phyloP scores from a whole-genome alignment of 1,139 yeast genomes.

The Hyphopichia wangnamkhiaoensis region DNA sequence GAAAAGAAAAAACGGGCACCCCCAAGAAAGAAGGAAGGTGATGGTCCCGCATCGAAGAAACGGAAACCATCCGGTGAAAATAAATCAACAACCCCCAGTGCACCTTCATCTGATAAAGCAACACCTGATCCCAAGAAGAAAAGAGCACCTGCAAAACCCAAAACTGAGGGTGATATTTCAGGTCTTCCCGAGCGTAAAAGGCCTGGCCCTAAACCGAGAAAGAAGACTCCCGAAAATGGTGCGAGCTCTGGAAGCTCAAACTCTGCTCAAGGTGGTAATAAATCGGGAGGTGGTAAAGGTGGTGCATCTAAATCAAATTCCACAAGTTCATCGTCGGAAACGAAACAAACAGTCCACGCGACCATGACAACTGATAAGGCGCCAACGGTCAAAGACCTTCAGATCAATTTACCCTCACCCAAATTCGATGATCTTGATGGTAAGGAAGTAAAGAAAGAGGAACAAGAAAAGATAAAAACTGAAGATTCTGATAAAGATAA shows the following conservation, averaged over 20 bases:
- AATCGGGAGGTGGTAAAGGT: too few relatives aligned
- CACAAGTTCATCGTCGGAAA: constrained; percentile 7
- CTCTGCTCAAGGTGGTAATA: too few relatives aligned
- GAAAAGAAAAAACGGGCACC: constrained; percentile 13
- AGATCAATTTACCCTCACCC: constrained; percentile 6
- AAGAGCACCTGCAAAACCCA: constrained; percentile 7
- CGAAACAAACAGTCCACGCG: constrained; percentile 12
- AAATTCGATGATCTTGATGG: constrained; percentile 3
- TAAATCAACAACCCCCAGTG: too few relatives aligned
- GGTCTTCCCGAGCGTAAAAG: constrained; percentile 10
- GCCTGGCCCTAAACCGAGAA: constrained; percentile 7
- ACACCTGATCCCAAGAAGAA: constrained; percentile 11
- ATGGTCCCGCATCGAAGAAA: constrained; percentile 12
- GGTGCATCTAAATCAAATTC: constrained; percentile 3
- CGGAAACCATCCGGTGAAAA: constrained; percentile 16
- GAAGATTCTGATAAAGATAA: constrained; percentile 12
- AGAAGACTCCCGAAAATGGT: constrained; percentile 10
- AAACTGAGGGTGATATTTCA: constrained; percentile 6
- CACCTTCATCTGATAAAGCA: constrained; percentile 3
- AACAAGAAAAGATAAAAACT: constrained; percentile 10
- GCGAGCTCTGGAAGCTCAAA: too few relatives aligned
- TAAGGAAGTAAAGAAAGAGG: constrained; percentile 7
- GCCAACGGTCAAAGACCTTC: constrained; percentile 5
- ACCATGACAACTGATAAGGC: constrained; percentile 21
- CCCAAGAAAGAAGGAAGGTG: constrained; percentile 16